A percentile compares a stretch with the other conserved stretches of the same genome.
phyloP scores from a whole-genome alignment of 805 yeast species.

The Candida anglica region DNA sequence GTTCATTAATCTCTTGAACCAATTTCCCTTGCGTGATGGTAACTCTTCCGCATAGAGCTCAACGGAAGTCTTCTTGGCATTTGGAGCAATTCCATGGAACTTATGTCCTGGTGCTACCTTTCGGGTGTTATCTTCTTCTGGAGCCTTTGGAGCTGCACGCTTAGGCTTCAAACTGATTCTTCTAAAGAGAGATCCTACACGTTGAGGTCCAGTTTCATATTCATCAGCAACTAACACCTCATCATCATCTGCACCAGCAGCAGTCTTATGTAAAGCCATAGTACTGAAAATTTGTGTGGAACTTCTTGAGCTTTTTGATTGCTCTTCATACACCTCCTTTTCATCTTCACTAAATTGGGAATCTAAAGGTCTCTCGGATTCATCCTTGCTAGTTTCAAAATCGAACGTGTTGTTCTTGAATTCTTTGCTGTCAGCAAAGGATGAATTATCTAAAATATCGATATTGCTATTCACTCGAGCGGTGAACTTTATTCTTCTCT shows the following conservation, averaged over 20 bases:
- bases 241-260: too few species aligned
- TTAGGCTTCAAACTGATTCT: conserved; percentile 33
- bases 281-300: conserved; percentile 32
- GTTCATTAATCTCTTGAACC: conserved; percentile 38
- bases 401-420: conserved; percentile 6
- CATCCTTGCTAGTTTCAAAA: neutral
- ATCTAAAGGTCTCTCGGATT: conserved; percentile 1
- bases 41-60: neutral
- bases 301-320: conserved; percentile 14
- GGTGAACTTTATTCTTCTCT: conserved; percentile 1
- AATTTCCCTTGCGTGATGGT: conserved; percentile 17
- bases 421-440: conserved; percentile 13
- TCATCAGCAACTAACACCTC: too few species aligned
- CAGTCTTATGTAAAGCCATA: too few species aligned
- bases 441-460: conserved; percentile 19
- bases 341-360: conserved; percentile 2
- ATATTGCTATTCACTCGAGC: conserved; percentile 10
- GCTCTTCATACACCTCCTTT: neutral
- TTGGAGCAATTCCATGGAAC: conserved; percentile 1
- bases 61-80: neutral
- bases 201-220: too few species aligned
- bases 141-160: conserved; percentile 38
- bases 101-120: conserved; percentile 1
- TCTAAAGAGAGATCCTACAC: conserved; percentile 19
- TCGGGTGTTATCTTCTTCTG: conserved; percentile 14